Evolutionary conservation across 768 basidiomycete species (phyloP).

Genomic region (Gymnopilus dilepis): DNA sequence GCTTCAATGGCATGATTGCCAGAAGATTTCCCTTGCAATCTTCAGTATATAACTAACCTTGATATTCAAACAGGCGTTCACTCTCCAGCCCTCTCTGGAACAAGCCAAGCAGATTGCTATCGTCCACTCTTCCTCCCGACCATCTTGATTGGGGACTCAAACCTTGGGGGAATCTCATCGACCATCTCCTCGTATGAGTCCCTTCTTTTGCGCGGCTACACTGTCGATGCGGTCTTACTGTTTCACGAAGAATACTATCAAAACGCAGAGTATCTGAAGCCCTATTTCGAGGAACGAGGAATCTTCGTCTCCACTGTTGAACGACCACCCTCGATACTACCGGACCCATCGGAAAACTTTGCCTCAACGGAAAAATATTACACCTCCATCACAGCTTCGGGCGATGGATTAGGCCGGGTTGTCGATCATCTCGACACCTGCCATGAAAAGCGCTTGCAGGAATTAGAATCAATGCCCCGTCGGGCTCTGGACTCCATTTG

Average conservation of each 20-base stretch:
- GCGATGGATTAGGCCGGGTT: constrained; percentile 45
- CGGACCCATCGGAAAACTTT: constrained; percentile 51
- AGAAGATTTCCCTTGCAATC: neutral
- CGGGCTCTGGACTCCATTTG: constrained; percentile 82
- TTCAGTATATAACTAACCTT: constrained; percentile 9
- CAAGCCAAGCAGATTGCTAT: constrained; percentile 85
- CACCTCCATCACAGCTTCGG: constrained; percentile 45
- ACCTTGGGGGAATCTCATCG: constrained; percentile 90
- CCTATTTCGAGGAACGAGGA: constrained; percentile 80
- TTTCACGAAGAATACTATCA: constrained; percentile 88
- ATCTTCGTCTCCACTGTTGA: constrained; percentile 58
- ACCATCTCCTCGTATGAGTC: constrained; percentile 95
- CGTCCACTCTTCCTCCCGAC: constrained; percentile 88
- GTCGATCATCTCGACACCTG: constrained; percentile 64
- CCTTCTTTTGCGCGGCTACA: constrained; percentile 87
- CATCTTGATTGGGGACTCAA: constrained; percentile 85
- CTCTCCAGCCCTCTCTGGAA: constrained; percentile 83
- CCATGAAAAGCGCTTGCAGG: constrained; percentile 69
- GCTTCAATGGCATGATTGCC: neutral
- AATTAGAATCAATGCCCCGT: constrained; percentile 78
- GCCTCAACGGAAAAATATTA: constrained; percentile 76
- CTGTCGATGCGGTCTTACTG: constrained; percentile 81
- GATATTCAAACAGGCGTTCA: constrained; percentile 71
- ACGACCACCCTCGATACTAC: constrained; percentile 59
- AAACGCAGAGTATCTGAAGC: constrained; percentile 81